Base-by-base conservation (phyloP, 495 filamentous ascomycete genomes). In the Tuber calosporum region DNA sequence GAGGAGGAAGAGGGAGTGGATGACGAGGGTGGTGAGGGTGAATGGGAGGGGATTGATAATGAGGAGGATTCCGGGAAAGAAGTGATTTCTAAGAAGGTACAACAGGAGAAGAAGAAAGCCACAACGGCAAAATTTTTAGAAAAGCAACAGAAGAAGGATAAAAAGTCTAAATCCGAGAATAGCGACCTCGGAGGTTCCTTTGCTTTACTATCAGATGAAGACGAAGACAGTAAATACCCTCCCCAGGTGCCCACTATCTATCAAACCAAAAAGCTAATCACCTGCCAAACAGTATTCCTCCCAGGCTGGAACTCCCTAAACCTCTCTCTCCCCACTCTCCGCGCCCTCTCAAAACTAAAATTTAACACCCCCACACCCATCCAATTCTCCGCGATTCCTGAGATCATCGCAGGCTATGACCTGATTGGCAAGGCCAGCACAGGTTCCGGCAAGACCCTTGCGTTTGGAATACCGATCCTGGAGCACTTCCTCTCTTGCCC, bases 341-440 rank as follows among this genome's bases (percentile, higher is more conserved):
- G 88, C 1, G 87, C 91, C n/a, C 83, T 99, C 11, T 89, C 92
- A 1, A 90, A 90, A 74, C 81, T 97, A 73, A 89, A 88, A 40
- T 97, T 97, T 79, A 75, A 84, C 39, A 87, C 87, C n/a, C 95
- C 95, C 9, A 96, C 93, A 0, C 80, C 88, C 0, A 94, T 98
- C 73, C 93, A 97, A 82, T 82, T 84, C 36, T 83, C 88, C 36
- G 86, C 92, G 22, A 94, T 98, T 81, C 92, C 93, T 1, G 86
- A 91, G 66, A 92, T 97, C 62, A 79, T 90, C 38, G 85, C 86
- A 11, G 90, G 91, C 4, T 89, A 90, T 77, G 91, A 94, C 83
- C 85, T 93, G 8, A 89, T 94, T 74, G 91, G 92, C 40, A 93
- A 94, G 81, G 92, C 92, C 3, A 86, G 90, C 36, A 95, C 92